Conservation (phyloP, 2,329 filamentous ascomycete genomes). For the Ophiostoma ips region DNA sequence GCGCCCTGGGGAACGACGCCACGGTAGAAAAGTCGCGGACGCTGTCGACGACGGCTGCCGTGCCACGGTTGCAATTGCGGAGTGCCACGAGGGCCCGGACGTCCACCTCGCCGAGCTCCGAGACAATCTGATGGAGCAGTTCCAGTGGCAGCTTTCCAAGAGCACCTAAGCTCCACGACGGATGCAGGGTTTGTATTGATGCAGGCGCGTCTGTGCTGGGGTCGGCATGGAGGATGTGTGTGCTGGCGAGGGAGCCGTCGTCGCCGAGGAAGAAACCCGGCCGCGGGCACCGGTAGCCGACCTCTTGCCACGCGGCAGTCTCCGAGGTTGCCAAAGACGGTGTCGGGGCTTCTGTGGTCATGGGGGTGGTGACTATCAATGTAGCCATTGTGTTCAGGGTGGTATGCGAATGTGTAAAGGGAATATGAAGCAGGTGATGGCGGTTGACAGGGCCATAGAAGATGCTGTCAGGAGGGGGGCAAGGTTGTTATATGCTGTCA, state of each 20-base stretch:
- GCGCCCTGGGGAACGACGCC: slow-evolving; percentile 11
- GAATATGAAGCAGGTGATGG: background rate
- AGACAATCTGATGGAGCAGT: slow-evolving; percentile 10
- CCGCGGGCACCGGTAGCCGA: slow-evolving; percentile 11
- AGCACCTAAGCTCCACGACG: slow-evolving; percentile 7
- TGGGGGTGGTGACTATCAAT: background rate
- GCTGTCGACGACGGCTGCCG: slow-evolving; percentile 8
- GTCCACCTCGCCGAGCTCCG: slow-evolving; percentile 9
- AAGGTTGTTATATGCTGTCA: too few relatives aligned
- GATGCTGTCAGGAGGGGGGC: too few relatives aligned
- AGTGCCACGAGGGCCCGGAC: slow-evolving; percentile 9
- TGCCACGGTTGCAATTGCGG: slow-evolving; percentile 11
- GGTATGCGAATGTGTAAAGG: background rate
- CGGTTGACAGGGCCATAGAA: background rate
- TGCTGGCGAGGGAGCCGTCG: slow-evolving; percentile 8
- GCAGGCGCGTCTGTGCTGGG: background rate
- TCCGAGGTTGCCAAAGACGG: background rate
- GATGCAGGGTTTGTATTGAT: background rate
- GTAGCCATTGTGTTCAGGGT: background rate
- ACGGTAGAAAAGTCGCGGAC: slow-evolving; percentile 11
- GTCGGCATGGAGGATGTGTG: slow-evolving; percentile 1
- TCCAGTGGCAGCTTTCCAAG: slow-evolving; percentile 10
- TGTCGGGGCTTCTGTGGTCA: background rate
- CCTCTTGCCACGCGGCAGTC: slow-evolving; percentile 9
- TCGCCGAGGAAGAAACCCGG: slow-evolving; percentile 14